phyloP scores from a whole-genome alignment of 305 asterid genomes.

The Fraxinus latifolia region DNA sequence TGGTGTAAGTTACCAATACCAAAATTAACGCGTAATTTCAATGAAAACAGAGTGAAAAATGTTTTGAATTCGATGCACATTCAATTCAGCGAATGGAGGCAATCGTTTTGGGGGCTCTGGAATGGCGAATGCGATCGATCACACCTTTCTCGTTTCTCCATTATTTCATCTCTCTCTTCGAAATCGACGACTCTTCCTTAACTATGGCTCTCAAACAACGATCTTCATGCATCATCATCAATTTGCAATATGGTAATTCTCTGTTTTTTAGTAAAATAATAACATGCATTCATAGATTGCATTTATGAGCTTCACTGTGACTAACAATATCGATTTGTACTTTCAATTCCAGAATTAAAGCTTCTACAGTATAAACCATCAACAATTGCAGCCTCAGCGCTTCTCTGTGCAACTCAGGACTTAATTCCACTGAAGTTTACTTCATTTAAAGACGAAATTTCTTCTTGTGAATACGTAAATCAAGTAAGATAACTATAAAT shows the following conservation, averaged over 20 bases:
- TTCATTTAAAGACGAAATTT: conserved; percentile 33
- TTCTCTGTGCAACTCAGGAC: conserved; percentile 47
- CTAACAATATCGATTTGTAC: neutral
- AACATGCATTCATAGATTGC: neutral
- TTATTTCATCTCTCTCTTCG: conserved; percentile 36
- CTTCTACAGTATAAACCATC: conserved; percentile 50
- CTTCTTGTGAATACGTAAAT: conserved; percentile 34
- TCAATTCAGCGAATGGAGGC: conserved; percentile 59
- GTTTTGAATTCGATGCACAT: conserved; percentile 36
- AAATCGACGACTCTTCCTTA: conserved; percentile 28
- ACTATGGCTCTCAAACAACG: conserved; percentile 32
- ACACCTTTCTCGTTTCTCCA: conserved; percentile 66
- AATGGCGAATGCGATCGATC: conserved; percentile 63
- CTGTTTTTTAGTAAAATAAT: neutral
- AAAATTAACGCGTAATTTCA: neutral
- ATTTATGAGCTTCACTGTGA: neutral
- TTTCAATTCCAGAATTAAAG: conserved; percentile 35
- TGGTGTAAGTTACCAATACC: neutral
- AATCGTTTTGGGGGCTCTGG: conserved; percentile 43
- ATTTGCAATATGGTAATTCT: conserved; percentile 41
- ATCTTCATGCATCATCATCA: conserved; percentile 45
- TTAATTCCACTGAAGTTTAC: conserved; percentile 31
- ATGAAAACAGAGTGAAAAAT: conserved; percentile 44
- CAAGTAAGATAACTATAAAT: conserved; percentile 27
- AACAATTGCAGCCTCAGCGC: conserved; percentile 51